These are phyloP conservation scores for Microcos paniculata DNA, from an alignment of 345 rosid genomes.

Conservation along the genomic window DNA sequence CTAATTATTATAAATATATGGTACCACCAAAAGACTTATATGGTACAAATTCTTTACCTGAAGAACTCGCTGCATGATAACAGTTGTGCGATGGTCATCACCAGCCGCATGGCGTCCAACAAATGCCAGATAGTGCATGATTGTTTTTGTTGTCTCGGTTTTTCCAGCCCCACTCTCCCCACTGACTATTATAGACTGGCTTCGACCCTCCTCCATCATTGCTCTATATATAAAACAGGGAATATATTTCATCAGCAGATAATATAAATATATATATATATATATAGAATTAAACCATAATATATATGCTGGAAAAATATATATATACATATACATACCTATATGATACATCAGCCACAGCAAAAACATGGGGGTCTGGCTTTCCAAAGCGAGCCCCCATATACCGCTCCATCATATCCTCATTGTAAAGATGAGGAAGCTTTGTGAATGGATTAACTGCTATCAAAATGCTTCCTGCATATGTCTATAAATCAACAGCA, in stretches of 20 bases:
- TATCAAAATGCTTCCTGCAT: constrained; percentile 96
- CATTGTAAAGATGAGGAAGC: constrained; percentile 97
- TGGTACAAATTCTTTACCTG: too few relatives aligned
- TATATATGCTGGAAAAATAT: too few relatives aligned
- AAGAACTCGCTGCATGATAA: constrained; percentile 98
- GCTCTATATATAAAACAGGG: constrained; percentile 59
- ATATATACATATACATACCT: too few relatives aligned
- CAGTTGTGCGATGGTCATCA: constrained; percentile 83
- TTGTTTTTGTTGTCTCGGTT: constrained; percentile 96
- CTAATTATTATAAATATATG: too few relatives aligned
- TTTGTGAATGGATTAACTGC: constrained; percentile 97
- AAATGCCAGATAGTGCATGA: constrained; percentile 95
- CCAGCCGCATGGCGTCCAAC: constrained; percentile 94
- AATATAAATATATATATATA: too few relatives aligned
- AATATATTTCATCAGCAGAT: constrained; percentile 12
- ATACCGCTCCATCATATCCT: constrained; percentile 98
- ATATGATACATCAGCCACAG: constrained; percentile 96
- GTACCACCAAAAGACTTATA: too few relatives aligned
- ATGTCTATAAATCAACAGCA: constrained; percentile 52
- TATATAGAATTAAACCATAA: too few relatives aligned
- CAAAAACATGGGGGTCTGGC: constrained; percentile 98
- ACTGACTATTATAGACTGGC: constrained; percentile 96
- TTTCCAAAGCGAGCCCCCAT: constrained; percentile 96
- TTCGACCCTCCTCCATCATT: constrained; percentile 76
- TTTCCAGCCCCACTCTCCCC: constrained; percentile 99